Percentiles rank a stretch among this genome's conserved stretches.
These are phyloP conservation scores for Leccinum rimulosum DNA, from an alignment of 768 basidiomycete genomes.

Conservation along the genomic window DNA sequence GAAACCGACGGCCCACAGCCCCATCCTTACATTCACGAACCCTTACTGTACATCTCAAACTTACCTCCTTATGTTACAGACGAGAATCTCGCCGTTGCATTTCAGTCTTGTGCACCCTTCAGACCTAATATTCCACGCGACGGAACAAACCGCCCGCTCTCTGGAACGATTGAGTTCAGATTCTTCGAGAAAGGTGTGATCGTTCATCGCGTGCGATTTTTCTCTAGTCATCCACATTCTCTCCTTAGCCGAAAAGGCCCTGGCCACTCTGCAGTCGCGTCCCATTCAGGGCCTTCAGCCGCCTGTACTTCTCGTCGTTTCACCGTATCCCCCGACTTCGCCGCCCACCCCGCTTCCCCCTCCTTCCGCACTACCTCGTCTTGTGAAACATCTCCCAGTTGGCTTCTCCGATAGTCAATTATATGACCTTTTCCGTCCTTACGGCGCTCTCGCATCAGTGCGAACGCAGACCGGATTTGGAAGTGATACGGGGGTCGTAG, in stretches of 20 bases:
- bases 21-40: conserved; percentile 85
- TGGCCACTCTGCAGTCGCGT: conserved; percentile 78
- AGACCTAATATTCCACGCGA: conserved; percentile 74
- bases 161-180: conserved; percentile 83
- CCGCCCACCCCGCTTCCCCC: conserved; percentile 75
- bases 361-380: conserved; percentile 71
- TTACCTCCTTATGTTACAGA: conserved; percentile 72
- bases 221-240: conserved; percentile 6
- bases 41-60: conserved; percentile 77
- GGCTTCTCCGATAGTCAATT: conserved; percentile 67
- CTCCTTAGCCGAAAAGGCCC: conserved; percentile 76
- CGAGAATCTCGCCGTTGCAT: conserved; percentile 71
- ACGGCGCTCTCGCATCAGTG: conserved; percentile 78
- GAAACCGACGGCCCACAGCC: conserved; percentile 37
- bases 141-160: conserved; percentile 46
- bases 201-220: conserved; percentile 8
- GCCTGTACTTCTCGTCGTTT: conserved; percentile 62
- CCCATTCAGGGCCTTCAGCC: conserved; percentile 61
- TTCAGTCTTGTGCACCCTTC: conserved; percentile 76
- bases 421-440: conserved; percentile 83
- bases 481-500: conserved; percentile 72
- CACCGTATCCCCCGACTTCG: conserved; percentile 79
- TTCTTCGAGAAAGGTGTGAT: conserved; percentile 72
- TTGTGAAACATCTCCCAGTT: conserved; percentile 80
- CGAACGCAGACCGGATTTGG: conserved; percentile 75